A percentile compares a stretch with the other conserved stretches of the same genome.
phyloP scores from a whole-genome alignment of 495 filamentous ascomycete species.

The Parathielavia appendiculata region DNA sequence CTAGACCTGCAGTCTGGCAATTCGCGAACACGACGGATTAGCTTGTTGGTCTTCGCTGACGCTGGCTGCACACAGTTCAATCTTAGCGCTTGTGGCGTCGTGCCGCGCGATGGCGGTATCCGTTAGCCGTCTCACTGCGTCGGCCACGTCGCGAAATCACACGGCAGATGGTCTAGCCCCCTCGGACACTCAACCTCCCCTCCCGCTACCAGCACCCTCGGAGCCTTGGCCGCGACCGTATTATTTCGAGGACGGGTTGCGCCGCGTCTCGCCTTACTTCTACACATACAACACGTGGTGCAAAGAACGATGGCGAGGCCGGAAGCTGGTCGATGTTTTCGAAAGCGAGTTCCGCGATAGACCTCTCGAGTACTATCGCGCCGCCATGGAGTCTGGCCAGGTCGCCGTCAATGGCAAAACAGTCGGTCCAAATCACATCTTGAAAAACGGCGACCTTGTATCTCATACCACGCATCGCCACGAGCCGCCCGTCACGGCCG shows the following conservation, averaged over 20 bases:
- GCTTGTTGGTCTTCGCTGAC: too few relatives aligned
- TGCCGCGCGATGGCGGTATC: conserved; percentile 11
- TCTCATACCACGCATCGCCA: conserved; percentile 93
- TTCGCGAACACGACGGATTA: neutral
- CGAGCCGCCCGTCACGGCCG: conserved; percentile 83
- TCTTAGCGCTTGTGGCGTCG: neutral
- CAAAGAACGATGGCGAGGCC: conserved; percentile 82
- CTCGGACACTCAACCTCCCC: neutral
- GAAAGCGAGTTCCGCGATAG: conserved; percentile 81
- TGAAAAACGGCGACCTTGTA: conserved; percentile 63
- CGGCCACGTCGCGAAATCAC: neutral
- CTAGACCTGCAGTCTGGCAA: neutral
- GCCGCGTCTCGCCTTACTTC: conserved; percentile 81
- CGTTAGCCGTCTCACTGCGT: neutral
- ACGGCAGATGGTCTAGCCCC: neutral
- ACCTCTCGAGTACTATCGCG: conserved; percentile 76
- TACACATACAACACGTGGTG: conserved; percentile 93
- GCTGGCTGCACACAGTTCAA: neutral
- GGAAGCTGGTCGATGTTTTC: conserved; percentile 73
- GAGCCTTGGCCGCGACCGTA: conserved; percentile 69
- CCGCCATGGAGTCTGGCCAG: conserved; percentile 71
- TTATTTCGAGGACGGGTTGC: conserved; percentile 70
- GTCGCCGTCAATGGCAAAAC: conserved; percentile 68
- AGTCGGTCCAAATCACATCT: conserved; percentile 44
- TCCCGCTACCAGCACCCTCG: conserved; percentile 41